Conservation (phyloP, 2,329 filamentous ascomycete species). For the Arachnomyces sp. region DNA sequence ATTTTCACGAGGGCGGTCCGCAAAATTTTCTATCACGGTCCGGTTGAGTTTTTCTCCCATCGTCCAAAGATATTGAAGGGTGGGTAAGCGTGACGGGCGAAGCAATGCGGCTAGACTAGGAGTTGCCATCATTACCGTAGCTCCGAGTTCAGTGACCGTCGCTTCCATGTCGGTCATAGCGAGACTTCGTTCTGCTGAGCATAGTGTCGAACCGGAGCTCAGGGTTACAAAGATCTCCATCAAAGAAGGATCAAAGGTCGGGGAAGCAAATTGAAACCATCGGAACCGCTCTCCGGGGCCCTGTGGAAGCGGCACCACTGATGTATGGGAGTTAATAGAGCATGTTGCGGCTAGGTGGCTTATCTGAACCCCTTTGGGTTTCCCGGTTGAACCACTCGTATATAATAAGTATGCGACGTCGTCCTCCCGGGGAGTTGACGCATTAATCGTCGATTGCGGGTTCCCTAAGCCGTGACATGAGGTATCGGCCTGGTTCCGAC, state of each 20-base stretch:
- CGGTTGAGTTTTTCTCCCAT: constrained; percentile 29
- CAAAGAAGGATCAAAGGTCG: constrained; percentile 27
- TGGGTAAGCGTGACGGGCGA: constrained; percentile 18
- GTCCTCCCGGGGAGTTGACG: too few species aligned
- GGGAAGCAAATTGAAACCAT: constrained; percentile 33
- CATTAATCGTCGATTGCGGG: too few species aligned
- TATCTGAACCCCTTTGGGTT: constrained; percentile 67
- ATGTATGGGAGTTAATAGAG: constrained; percentile 24
- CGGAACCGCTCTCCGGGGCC: constrained; percentile 18
- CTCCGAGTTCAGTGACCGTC: constrained; percentile 21
- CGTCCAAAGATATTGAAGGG: constrained; percentile 24
- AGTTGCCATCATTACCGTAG: constrained; percentile 33
- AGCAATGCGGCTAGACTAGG: constrained; percentile 32
- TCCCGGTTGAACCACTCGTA: constrained; percentile 78
- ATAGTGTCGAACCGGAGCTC: constrained; percentile 27
- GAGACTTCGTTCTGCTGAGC: constrained; percentile 23
- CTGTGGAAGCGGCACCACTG: constrained; percentile 18
- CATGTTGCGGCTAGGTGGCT: constrained; percentile 24
- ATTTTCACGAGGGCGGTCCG: constrained; percentile 2
- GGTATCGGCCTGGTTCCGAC: neutral
- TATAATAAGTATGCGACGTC: constrained; percentile 35
- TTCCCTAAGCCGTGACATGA: too few species aligned
- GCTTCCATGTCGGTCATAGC: constrained; percentile 23
- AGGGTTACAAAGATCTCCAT: constrained; percentile 26
- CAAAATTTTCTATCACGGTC: constrained; percentile 27